Evolutionary conservation across 441 rosid species (phyloP).

Genomic region (Codiaeum variegatum): DNA sequence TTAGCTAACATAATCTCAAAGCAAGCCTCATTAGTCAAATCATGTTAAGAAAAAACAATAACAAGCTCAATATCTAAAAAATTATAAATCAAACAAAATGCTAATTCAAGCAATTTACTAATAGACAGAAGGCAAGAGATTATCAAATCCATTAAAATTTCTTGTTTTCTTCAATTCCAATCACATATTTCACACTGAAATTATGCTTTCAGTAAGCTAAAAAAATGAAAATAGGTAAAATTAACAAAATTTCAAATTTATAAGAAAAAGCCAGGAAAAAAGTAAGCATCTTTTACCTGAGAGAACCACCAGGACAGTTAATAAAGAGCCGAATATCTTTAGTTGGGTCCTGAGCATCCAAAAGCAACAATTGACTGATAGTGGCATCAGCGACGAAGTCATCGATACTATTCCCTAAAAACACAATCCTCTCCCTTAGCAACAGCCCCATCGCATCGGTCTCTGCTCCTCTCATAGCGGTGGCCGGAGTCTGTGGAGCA

Average conservation of each 20-base stretch:
- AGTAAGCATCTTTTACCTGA: slow-evolving; percentile 44
- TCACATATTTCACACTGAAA: too few relatives aligned
- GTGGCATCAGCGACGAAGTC: slow-evolving; percentile 87
- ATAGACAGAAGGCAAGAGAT: too few relatives aligned
- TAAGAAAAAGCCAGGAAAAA: neutral
- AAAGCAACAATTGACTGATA: slow-evolving; percentile 73
- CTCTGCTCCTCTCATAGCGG: slow-evolving; percentile 68
- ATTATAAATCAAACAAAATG: too few relatives aligned
- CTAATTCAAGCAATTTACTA: too few relatives aligned
- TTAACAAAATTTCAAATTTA: neutral
- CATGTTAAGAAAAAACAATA: too few relatives aligned
- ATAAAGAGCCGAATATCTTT: slow-evolving; percentile 86
- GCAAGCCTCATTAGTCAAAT: too few relatives aligned
- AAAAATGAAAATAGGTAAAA: neutral
- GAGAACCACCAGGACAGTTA: slow-evolving; percentile 85
- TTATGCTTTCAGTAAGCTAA: neutral
- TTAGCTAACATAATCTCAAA: too few relatives aligned
- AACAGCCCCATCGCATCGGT: slow-evolving; percentile 80
- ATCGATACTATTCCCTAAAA: slow-evolving; percentile 65
- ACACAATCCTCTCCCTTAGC: slow-evolving; percentile 78
- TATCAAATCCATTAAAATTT: too few relatives aligned
- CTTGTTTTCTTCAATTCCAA: too few relatives aligned
- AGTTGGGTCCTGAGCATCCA: slow-evolving; percentile 86
- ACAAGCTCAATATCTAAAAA: too few relatives aligned
- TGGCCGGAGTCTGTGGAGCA: slow-evolving; percentile 46